These are phyloP conservation scores for Citrus maxima DNA, from an alignment of 345 rosid genomes.

Conservation along the genomic window DNA sequence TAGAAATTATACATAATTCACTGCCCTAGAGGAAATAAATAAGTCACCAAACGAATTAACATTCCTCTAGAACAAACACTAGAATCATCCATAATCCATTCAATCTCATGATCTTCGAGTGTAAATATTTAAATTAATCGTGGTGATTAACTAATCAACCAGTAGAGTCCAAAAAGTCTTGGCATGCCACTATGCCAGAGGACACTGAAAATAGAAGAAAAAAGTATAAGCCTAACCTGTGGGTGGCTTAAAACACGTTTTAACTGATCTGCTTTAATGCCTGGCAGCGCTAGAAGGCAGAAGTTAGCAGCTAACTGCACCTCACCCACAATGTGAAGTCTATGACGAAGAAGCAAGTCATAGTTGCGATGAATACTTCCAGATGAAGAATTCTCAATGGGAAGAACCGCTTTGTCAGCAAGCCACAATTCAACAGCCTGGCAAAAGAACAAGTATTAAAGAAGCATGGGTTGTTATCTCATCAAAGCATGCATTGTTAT, in stretches of 20 bases:
- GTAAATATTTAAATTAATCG: not conserved
- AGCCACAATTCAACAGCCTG: slow-evolving; percentile 64
- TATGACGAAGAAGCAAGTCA: slow-evolving; percentile 59
- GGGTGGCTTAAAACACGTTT: slow-evolving; percentile 58
- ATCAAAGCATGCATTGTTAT: not conserved
- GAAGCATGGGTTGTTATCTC: not conserved
- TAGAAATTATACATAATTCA: not conserved
- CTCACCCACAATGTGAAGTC: slow-evolving; percentile 61
- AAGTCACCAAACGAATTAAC: not conserved
- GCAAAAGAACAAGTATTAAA: slow-evolving; percentile 7
- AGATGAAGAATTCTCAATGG: slow-evolving; percentile 51
- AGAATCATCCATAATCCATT: not conserved
- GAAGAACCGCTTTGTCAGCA: slow-evolving; percentile 59
- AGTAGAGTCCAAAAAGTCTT: not conserved
- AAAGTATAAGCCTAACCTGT: slow-evolving; percentile 33
- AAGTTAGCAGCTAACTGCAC: slow-evolving; percentile 44
- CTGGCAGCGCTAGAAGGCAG: slow-evolving; percentile 57
- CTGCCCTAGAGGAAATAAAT: not conserved
- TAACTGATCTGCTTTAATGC: slow-evolving; percentile 42
- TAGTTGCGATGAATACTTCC: slow-evolving; percentile 66
- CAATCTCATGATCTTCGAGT: not conserved
- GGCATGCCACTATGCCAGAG: too few species aligned
- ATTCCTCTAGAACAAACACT: not conserved
- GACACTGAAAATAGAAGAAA: not conserved
- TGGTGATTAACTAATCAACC: not conserved